A percentile compares a stretch with the other conserved stretches of the same genome.
Evolutionary conservation across 768 basidiomycete genomes (phyloP).

Genomic region (Boletus huronensis): DNA sequence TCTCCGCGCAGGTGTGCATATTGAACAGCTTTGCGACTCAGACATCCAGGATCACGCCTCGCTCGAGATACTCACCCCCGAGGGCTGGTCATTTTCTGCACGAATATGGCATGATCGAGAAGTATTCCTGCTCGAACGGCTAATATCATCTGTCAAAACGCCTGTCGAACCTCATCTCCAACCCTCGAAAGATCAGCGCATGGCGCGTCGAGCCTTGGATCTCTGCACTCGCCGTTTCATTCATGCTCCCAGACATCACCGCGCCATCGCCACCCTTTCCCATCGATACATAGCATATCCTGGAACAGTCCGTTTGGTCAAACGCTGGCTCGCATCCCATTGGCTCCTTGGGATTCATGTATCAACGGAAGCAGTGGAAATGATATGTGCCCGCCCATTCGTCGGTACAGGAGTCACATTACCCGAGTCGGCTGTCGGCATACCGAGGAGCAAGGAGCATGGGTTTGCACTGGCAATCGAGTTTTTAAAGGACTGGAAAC

Average conservation of each 20-base stretch:
- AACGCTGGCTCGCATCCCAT: conserved; percentile 91
- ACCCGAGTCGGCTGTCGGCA: conserved; percentile 39
- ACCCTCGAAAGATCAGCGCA: conserved; percentile 43
- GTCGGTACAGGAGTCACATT: conserved; percentile 41
- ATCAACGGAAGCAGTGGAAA: conserved; percentile 75
- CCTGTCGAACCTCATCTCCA: background rate
- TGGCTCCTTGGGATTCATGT: conserved; percentile 78
- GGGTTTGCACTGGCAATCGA: conserved; percentile 74
- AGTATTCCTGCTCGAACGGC: conserved; percentile 68
- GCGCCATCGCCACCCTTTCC: conserved; percentile 71
- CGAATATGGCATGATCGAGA: conserved; percentile 89
- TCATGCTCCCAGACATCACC: conserved; percentile 81
- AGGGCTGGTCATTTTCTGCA: conserved; percentile 85
- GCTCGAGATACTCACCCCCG: conserved; percentile 73
- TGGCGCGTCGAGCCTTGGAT: conserved; percentile 55
- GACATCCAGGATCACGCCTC: conserved; percentile 64
- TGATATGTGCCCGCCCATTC: conserved; percentile 80
- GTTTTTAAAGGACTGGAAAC: conserved; percentile 80
- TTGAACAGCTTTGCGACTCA: conserved; percentile 48
- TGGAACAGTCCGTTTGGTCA: conserved; percentile 81
- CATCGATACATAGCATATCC: conserved; percentile 80
- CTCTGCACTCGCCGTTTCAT: conserved; percentile 70
- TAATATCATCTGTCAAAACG: conserved; percentile 45
- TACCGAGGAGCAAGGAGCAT: conserved; percentile 74
- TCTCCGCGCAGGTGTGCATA: conserved; percentile 54